phyloP scores from a whole-genome alignment of 2,329 filamentous ascomycete species.

The Cladosporium sp. region DNA sequence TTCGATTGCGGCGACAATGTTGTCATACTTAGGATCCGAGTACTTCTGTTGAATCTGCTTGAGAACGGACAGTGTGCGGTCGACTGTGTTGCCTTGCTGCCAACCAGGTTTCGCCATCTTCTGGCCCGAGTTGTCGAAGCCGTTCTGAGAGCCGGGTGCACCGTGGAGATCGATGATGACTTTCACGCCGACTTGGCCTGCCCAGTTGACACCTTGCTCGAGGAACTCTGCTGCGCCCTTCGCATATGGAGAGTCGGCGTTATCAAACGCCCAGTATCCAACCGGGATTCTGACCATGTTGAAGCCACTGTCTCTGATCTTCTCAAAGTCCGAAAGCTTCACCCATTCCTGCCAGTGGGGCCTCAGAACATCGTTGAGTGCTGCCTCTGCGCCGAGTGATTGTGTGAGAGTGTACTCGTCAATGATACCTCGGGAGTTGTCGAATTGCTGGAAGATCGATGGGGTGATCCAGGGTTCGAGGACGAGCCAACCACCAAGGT shows the following conservation, averaged over 20 bases:
- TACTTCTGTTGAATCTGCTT: conserved; percentile 50
- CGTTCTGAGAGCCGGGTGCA: conserved; percentile 64
- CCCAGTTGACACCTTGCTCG: conserved; percentile 59
- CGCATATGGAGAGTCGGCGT: conserved; percentile 49
- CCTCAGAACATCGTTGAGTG: conserved; percentile 44
- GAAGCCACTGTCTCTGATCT: conserved; percentile 57
- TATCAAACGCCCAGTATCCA: conserved; percentile 61
- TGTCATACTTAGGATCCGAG: conserved; percentile 45
- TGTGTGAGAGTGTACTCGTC: conserved; percentile 52
- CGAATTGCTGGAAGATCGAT: conserved; percentile 54
- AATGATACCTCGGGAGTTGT: conserved; percentile 38
- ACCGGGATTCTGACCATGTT: conserved; percentile 61
- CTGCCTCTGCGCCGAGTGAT: conserved; percentile 49
- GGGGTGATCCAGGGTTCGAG: conserved; percentile 66
- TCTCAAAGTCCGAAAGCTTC: conserved; percentile 54
- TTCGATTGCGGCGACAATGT: conserved; percentile 49
- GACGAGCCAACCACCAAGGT: conserved; percentile 64
- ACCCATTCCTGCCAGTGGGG: conserved; percentile 55
- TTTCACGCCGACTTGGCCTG: conserved; percentile 53
- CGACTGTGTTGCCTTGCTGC: conserved; percentile 49
- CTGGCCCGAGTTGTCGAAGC: conserved; percentile 65
- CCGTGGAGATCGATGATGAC: conserved; percentile 69
- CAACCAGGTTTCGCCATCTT: conserved; percentile 44
- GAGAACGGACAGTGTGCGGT: conserved; percentile 58
- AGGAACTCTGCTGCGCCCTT: conserved; percentile 55